Base-by-base conservation (phyloP, 2,329 filamentous ascomycete genomes). In the Biscogniauxia mediterranea region DNA sequence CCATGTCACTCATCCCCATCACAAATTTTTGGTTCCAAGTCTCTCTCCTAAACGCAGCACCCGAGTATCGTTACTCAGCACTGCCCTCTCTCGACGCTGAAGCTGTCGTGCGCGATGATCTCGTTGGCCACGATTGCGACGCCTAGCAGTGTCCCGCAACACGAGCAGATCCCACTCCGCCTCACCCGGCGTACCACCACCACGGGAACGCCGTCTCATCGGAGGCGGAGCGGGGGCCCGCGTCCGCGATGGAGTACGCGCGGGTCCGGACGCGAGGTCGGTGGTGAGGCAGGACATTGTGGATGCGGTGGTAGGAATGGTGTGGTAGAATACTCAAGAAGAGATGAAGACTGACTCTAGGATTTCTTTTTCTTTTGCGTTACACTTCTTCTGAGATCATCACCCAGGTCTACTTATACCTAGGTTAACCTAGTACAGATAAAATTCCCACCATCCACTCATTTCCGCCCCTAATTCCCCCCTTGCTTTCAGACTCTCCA, bases 51-150 rank as follows among this genome's bases (percentile, higher is more conserved):
- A 87, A 73, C 91, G 94, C 64, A 95, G 78, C 38, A 94, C 90
- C 78, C 95, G 91, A 3, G 90, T 90, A 74, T 95, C 88, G 76
- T 94, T 94, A 77, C 88, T 91, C 70, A 93, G 77, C n/a, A 95
- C 83, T 28, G 89, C 86, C 56, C 91, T 79, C 81, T 95, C 81
- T 95, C 91, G 9, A 95, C 90, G 61, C 83, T 88, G 79, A 93
- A 95, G 65, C 86, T 87, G 73, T 95, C 91, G 75, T 95, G 91
- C 1, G 91, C 91, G 4, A 91, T 94, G 63, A 94, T 86, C 76
- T 94, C 94, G 82, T 95, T 94, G 66, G 91, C 91, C 17, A 85
- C 79, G 71, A 95, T 94, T 67, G 91, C 91, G 6, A 95, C 91
- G 19, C 91, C 91, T 5, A 95, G 82, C 0, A 91, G 91, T 0